Evolutionary conservation across 495 filamentous ascomycete genomes (phyloP).

Genomic region (Penicillium atrosanguineum): DNA sequence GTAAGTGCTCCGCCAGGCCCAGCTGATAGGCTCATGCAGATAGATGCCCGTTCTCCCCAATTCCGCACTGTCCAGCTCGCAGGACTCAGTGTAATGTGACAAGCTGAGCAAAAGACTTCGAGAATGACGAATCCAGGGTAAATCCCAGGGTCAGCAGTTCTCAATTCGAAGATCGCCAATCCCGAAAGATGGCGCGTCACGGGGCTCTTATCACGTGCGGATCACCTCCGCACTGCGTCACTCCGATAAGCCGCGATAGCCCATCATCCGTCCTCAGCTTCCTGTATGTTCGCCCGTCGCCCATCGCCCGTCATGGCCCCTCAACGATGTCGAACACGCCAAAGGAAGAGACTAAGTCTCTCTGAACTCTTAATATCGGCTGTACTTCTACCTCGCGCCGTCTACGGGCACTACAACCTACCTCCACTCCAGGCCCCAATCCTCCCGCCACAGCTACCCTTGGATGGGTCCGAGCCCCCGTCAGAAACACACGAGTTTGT

Average conservation of each 20-base stretch:
- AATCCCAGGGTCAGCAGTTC: background rate
- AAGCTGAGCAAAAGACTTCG: background rate
- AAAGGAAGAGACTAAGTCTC: conserved; percentile 10
- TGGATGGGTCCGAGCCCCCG: conserved; percentile 16
- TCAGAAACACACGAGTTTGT: conserved; percentile 38
- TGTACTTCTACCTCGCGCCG: conserved; percentile 17
- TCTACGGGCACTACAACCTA: conserved; percentile 21
- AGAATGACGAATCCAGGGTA: background rate
- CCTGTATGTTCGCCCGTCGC: background rate
- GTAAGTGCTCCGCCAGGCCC: conserved; percentile 24
- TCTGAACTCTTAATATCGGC: conserved; percentile 24
- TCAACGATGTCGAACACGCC: conserved; percentile 15
- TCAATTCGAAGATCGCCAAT: background rate
- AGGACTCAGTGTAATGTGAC: background rate
- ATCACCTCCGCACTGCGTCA: conserved; percentile 10
- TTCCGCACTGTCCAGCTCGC: background rate
- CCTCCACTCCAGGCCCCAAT: conserved; percentile 25
- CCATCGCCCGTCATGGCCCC: conserved; percentile 10
- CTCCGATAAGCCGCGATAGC: conserved; percentile 5
- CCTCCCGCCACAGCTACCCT: conserved; percentile 33
- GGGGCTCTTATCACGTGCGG: conserved; percentile 9
- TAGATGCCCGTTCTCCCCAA: conserved; percentile 16
- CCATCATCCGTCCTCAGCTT: conserved; percentile 15
- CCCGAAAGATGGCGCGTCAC: conserved; percentile 8
- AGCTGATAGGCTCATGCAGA: conserved; percentile 37